A percentile compares a stretch with the other conserved stretches of the same genome.
phyloP scores from a whole-genome alignment of 495 filamentous ascomycete species.

The Hypoxylon trugodes region DNA sequence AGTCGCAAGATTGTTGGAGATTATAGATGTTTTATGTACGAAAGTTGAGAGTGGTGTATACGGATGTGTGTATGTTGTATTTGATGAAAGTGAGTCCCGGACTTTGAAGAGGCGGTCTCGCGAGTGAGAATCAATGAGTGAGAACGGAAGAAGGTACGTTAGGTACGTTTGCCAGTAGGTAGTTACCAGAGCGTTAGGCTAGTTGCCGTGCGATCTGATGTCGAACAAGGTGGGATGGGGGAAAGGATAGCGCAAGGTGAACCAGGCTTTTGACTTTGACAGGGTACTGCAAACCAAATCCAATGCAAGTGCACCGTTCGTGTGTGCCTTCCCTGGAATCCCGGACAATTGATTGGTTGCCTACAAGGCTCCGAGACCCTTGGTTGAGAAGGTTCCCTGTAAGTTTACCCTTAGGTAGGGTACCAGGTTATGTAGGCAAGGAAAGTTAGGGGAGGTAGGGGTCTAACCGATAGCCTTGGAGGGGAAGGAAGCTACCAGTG shows the following conservation, averaged over 20 bases:
- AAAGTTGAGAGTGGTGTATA: no score
- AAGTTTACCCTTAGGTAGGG: slow-evolving; percentile 4
- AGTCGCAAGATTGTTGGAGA: slow-evolving; percentile 2
- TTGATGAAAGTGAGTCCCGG: slow-evolving; percentile 15
- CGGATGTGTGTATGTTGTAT: no score
- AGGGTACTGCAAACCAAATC: slow-evolving; percentile 4
- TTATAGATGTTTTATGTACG: no score
- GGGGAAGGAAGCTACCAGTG: slow-evolving; percentile 5
- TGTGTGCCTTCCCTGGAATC: slow-evolving; percentile 26
- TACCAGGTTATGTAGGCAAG: slow-evolving; percentile 9
- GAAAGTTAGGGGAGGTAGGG: neutral
- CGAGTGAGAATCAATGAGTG: slow-evolving; percentile 14
- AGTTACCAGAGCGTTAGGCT: neutral
- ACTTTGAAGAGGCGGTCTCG: slow-evolving; percentile 26
- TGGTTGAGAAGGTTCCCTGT: slow-evolving; percentile 21
- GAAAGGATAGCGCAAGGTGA: slow-evolving; percentile 34
- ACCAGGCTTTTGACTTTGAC: slow-evolving; percentile 9
- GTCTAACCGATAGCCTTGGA: no score
- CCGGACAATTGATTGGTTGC: slow-evolving; percentile 33
- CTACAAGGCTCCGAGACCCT: slow-evolving; percentile 25
- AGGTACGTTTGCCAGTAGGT: neutral
- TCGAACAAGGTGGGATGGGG: slow-evolving; percentile 17
- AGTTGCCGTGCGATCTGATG: slow-evolving; percentile 12
- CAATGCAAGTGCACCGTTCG: slow-evolving; percentile 39
- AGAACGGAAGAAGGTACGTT: neutral